Conservation (phyloP, 2,329 filamentous ascomycete genomes). For the Plectosphaerella cucumerina region DNA sequence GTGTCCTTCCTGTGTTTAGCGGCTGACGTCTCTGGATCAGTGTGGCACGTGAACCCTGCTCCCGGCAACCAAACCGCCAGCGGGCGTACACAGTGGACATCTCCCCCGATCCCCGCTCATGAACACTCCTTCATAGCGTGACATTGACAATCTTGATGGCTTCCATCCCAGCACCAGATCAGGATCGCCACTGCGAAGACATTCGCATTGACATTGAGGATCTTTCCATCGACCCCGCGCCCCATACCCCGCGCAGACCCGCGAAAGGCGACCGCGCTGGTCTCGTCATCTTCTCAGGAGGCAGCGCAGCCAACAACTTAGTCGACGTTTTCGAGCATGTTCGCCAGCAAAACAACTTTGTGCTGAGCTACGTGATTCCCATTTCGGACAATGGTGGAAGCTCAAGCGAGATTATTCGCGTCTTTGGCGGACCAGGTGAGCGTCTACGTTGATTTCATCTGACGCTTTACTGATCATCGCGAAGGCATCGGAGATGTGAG, state of each 20-base stretch:
- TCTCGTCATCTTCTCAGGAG: conserved; percentile 85
- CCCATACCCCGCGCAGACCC: not conserved
- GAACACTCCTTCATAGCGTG: not conserved
- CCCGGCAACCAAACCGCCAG: not conserved
- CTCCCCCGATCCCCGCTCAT: not conserved
- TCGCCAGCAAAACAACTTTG: conserved; percentile 59
- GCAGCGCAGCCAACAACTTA: conserved; percentile 89
- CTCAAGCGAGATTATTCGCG: conserved; percentile 87
- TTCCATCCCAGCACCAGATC: too few relatives aligned
- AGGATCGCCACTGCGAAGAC: too few relatives aligned
- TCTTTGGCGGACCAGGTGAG: conserved; percentile 87
- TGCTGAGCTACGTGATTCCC: conserved; percentile 82
- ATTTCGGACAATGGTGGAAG: conserved; percentile 96
- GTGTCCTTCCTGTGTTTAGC: too few relatives aligned
- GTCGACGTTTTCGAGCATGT: conserved; percentile 82
- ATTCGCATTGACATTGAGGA: too few relatives aligned
- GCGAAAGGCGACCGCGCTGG: conserved; percentile 26
- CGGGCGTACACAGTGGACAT: too few relatives aligned
- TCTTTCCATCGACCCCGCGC: too few relatives aligned
- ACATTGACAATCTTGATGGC: not conserved
- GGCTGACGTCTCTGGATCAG: not conserved
- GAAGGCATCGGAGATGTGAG: conserved; percentile 52
- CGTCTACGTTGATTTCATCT: not conserved
- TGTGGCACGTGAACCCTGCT: not conserved
- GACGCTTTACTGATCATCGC: not conserved